These are phyloP conservation scores for Colletotrichum gigasporum DNA, from an alignment of 2,329 filamentous ascomycete genomes.

Conservation along the genomic window DNA sequence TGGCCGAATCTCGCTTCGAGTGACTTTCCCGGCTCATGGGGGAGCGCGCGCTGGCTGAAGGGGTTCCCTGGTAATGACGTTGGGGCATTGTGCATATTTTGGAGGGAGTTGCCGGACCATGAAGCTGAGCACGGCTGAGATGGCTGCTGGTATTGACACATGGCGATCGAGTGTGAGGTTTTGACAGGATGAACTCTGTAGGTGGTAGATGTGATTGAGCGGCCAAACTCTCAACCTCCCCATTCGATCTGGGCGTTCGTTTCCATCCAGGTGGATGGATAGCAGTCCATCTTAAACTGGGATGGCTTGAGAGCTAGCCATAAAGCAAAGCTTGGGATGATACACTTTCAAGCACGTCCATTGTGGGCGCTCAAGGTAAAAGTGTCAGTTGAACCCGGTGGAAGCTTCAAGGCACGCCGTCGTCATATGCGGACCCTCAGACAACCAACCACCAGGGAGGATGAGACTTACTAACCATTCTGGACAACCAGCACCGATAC, in stretches of 20 bases:
- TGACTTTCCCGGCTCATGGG: neutral
- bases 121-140: neutral
- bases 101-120: neutral
- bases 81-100: neutral
- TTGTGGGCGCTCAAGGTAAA: neutral
- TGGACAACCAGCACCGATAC: neutral
- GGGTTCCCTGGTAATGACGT: slow-evolving; percentile 9
- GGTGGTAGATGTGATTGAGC: too few species aligned
- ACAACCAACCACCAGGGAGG: neutral
- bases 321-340: neutral
- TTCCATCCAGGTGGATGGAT: too few species aligned
- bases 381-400: neutral
- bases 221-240: too few species aligned
- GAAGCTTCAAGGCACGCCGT: neutral
- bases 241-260: neutral
- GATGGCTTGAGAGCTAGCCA: neutral
- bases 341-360: neutral
- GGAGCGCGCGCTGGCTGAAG: neutral
- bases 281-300: neutral
- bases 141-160: neutral
- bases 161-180: neutral
- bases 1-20: neutral
- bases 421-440: neutral
- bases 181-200: too few species aligned
- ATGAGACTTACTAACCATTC: neutral